Evolutionary conservation across 345 rosid species (phyloP).

Genomic region (Hevea brasiliensis): DNA sequence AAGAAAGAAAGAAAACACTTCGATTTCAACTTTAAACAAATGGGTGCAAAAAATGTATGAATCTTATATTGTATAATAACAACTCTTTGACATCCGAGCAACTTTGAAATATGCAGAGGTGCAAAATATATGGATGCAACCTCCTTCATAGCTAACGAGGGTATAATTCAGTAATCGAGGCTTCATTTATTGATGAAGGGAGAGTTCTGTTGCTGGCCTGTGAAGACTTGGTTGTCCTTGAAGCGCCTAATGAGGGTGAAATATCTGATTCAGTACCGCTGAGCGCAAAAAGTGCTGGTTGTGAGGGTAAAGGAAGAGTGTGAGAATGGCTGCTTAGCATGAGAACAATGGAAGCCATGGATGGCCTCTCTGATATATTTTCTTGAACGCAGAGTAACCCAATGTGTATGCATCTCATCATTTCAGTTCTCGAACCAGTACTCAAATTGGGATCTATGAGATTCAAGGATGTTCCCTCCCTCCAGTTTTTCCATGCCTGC

Average conservation of each 20-base stretch:
- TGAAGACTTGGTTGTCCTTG: conserved; percentile 3
- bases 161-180: conserved; percentile 17
- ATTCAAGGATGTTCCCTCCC: conserved; percentile 28
- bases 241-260: conserved; percentile 7
- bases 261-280: not conserved
- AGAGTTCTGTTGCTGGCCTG: not conserved
- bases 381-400: conserved; percentile 62
- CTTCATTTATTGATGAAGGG: conserved; percentile 19
- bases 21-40: no score
- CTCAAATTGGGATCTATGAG: conserved; percentile 41
- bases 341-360: conserved; percentile 42
- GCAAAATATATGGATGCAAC: not conserved
- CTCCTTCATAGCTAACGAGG: not conserved
- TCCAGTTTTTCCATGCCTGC: conserved; percentile 61
- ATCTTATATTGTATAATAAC: no score
- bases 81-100: no score
- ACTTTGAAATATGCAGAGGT: no score
- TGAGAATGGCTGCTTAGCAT: conserved; percentile 48
- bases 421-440: conserved; percentile 28
- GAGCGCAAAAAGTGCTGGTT: conserved; percentile 42
- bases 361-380: conserved; percentile 36
- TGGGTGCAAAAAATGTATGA: no score
- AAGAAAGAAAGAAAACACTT: no score
- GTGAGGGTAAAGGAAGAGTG: conserved; percentile 38
- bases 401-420: conserved; percentile 51